Conservation (phyloP, 1,284 basidiomycete species). For the Neonothopanus nambi region DNA sequence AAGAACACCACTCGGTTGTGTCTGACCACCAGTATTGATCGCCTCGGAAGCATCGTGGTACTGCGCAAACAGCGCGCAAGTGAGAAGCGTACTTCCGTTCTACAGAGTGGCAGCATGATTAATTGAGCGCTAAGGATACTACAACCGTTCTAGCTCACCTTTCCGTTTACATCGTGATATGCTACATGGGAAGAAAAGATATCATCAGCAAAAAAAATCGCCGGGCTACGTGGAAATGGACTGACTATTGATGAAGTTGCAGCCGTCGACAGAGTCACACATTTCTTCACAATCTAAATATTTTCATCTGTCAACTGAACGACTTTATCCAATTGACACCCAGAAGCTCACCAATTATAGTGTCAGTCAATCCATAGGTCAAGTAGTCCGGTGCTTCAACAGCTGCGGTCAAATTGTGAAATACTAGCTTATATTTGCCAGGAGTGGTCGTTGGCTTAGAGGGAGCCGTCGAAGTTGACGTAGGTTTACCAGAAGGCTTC, state of each 20-base stretch:
- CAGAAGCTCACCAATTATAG: conserved; percentile 26
- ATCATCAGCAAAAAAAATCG: not conserved
- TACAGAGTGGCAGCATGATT: conserved; percentile 12
- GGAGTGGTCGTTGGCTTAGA: conserved; percentile 19
- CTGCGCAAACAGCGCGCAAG: conserved; percentile 39
- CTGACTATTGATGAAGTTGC: conserved; percentile 34
- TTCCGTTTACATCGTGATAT: conserved; percentile 36
- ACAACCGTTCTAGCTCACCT: conserved; percentile 15
- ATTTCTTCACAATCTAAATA: conserved; percentile 32
- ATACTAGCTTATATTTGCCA: conserved; percentile 28
- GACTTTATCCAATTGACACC: not conserved
- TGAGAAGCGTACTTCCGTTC: conserved; percentile 40
- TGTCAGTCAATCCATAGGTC: conserved; percentile 35
- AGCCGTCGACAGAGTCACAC: conserved; percentile 31
- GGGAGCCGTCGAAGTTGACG: not conserved
- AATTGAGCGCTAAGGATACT: not conserved
- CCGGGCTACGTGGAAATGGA: not conserved
- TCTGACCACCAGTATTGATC: conserved; percentile 41
- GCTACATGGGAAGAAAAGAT: conserved; percentile 23
- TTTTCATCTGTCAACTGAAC: not conserved
- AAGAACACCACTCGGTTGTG: conserved; percentile 39
- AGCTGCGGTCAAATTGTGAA: conserved; percentile 31
- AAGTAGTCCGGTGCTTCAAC: conserved; percentile 30
- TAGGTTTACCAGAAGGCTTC: too few species aligned
- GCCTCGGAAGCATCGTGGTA: conserved; percentile 36